Base-by-base conservation (phyloP, 441 rosid species). In the Sinapis alba region DNA sequence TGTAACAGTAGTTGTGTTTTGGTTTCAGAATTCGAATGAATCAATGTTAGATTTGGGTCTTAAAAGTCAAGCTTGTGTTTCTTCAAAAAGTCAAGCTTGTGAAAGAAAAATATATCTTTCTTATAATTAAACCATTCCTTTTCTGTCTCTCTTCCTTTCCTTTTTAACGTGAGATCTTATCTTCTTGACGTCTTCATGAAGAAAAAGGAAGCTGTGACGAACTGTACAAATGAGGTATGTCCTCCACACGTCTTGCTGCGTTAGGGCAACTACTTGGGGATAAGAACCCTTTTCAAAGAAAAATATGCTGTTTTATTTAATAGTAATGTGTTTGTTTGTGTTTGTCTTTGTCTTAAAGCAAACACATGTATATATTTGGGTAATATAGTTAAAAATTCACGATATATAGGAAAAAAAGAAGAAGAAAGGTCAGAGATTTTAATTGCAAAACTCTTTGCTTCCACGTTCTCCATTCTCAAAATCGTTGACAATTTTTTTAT, bases 381-480 rank as follows among this genome's bases (percentile, higher is more conserved):
- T 62, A 7, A 64, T 13, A 13, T 64, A 64, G 8, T 64, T 36
- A 0, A 13, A 19, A 16, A 18, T 19, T 54, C 10, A 28, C 47
- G 15, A 56, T 12, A 6, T 3, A 15, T 4, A 45, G 36, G 10
- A 2, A 10, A 28, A 28, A 28, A 4, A 5, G 4, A 34, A 20
- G 30, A 9, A 62, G 4, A 74, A 60, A 59, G 27, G 73, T 69
- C 74, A 61, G 21, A 61, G 63, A 53, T 7, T 51, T 30, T 13
- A 30, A 15, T 24, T 12, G 16, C 47, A 61, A 62, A 53, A 9
- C 64, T 68, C 30, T 69, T 51, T 59, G 77, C 73, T 71, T 65
- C 72, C 80, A 77, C 76, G 80, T 65, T 71, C 80, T 65, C 28
- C 2, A 71, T 50, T 71, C 47, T 10, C 56, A 10, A 65, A 59